Evolutionary conservation across 208 protist genomes (phyloP).

Genomic region (Acanthamoeba lugdunensis): DNA sequence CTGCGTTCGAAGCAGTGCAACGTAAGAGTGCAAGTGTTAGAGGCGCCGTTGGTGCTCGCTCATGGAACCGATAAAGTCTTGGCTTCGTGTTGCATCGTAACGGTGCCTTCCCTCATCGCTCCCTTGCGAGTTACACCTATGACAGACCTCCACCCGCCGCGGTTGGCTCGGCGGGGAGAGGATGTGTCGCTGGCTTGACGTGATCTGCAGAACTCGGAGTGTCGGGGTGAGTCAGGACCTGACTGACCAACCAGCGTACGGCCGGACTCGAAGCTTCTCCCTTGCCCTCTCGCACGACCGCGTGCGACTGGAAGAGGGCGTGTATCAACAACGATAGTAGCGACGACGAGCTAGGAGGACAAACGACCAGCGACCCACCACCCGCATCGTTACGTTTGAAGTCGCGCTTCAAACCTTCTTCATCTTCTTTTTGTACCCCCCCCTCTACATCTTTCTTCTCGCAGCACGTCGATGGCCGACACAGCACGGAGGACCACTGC

Average conservation of each 20-base stretch:
- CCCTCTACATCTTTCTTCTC: not conserved
- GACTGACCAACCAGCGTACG: not conserved
- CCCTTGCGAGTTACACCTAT: no score
- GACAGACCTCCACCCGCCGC: no score
- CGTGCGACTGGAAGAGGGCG: no score
- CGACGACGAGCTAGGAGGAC: not conserved
- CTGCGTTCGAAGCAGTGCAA: no score
- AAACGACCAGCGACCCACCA: not conserved
- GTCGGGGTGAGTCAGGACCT: not conserved
- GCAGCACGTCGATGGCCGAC: not conserved
- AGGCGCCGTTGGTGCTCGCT: not conserved
- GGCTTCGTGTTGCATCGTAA: not conserved
- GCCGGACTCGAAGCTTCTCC: no score
- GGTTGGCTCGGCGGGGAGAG: no score
- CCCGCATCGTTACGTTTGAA: not conserved
- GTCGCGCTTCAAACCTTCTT: not conserved
- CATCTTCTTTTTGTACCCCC: no score
- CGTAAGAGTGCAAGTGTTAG: no score
- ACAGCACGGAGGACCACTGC: not conserved
- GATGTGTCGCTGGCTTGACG: no score
- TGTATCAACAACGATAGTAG: not conserved
- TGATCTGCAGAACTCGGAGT: not conserved
- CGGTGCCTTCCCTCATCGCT: not conserved
- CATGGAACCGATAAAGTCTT: not conserved
- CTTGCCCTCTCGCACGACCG: not conserved